Evolutionary conservation across 257 asterid genomes (phyloP), one percentile per base, ranked within the genome.

Genomic region (Scutellaria barbata): DNA sequence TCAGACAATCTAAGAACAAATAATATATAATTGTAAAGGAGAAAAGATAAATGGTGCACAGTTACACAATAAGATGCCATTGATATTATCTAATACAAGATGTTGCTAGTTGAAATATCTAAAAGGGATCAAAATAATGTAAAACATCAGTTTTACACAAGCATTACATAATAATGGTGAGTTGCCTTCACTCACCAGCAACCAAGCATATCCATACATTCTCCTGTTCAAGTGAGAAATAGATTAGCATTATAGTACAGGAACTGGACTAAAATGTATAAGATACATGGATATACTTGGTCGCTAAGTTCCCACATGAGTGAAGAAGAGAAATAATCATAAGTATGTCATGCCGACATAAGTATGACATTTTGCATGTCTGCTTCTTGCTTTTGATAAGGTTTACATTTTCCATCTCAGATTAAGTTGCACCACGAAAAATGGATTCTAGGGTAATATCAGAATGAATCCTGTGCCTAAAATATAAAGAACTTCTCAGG

Each of bases 111-210:
- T 30, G 51, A 47, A 55, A 39, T 40, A 41, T 73, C 77, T 53
- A 14, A 63, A 52, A 63, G 8, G 16, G 37, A 53, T 9, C 30
- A 63, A 13, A 41, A 51, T 25, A 58, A 55, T 12, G 14, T n/a
- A 10, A 25, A 39, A 33, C 43, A n/a, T 16, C 33, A 41, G 22
- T 43, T 71, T 52, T 48, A 33, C 9, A 46, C 40, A 10, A n/a
- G 47, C 22, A 51, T 33, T 14, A 25, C 41, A 37, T 74, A 54
- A 40, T 18, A n/a, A 43, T 14, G 41, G 30, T 45, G 43, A 54
- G 22, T 46, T 52, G 55, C 52, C 67, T 64, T 41, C 66, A 45
- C 37, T 46, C 58, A 48, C 67, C 41, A 52, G 22, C 73, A 61
- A 71, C 35, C 76, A 58, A 59, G 40, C 35, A 47, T 47, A 73